Percentiles rank a stretch among this genome's conserved stretches.
phyloP scores from a whole-genome alignment of 2,329 filamentous ascomycete genomes.

The Curvularia sp. region DNA sequence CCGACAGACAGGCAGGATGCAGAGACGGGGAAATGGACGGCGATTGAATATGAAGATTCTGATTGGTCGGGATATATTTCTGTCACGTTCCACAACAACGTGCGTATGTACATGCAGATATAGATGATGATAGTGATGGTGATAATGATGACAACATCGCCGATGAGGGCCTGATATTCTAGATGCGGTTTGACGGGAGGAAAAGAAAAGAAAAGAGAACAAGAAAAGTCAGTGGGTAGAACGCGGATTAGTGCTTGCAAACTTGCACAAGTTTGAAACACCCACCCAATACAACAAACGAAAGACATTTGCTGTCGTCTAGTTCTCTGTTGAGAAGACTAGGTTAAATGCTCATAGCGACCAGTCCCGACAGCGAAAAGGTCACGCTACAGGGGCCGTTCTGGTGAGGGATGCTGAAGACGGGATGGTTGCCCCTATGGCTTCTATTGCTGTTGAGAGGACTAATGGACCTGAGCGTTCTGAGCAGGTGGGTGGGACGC shows the following conservation, averaged over 20 bases:
- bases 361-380: constrained; percentile 20
- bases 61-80: background rate
- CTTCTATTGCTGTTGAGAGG: constrained; percentile 22
- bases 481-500: constrained; percentile 25
- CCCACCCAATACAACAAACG: constrained; percentile 10
- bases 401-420: constrained; percentile 14
- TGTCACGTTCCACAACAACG: background rate
- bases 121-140: background rate
- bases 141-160: constrained; percentile 10
- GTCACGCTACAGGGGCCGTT: constrained; percentile 25
- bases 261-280: constrained; percentile 12
- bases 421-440: constrained; percentile 4
- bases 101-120: background rate
- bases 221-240: constrained; percentile 20
- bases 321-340: constrained; percentile 22
- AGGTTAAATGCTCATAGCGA: constrained; percentile 38
- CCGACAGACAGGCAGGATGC: background rate
- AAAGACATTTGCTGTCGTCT: background rate
- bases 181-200: constrained; percentile 16
- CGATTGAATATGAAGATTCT: background rate
- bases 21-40: too few species aligned
- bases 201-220: background rate
- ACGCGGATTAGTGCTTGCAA: constrained; percentile 19
- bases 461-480: constrained; percentile 13
- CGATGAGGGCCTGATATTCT: constrained; percentile 27